Evolutionary conservation across 1,139 yeast genomes (phyloP), one percentile per base, ranked within the genome.

Genomic region (Entelexis sorbosivorans): DNA sequence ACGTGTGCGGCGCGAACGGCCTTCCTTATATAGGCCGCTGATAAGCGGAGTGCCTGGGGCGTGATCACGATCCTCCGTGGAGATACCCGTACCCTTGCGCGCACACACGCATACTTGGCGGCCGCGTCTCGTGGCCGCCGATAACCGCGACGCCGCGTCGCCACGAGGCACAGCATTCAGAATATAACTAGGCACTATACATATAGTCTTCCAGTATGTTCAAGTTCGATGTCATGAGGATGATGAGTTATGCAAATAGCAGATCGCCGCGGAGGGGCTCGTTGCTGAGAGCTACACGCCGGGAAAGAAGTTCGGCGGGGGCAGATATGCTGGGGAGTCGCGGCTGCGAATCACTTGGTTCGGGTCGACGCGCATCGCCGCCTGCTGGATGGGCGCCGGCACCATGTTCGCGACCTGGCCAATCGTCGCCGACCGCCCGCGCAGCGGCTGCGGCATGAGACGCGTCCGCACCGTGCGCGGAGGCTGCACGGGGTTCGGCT

Each of bases 321-420:
- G 73, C 49, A 68, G 60, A 54, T 69, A 69, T 1, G 72, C 71
- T 1, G 73, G 73, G 47, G 67, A 62, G 10, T 69, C 68, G 54
- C 69, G 72, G 20, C 70, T 66, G 9, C 68, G 65, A 36, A 69
- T 68, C 9, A 66, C 63, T 38, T 68, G 66, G 20, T 62, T 61
- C 4, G 72, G 70, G 49, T 69, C 67, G 50, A 70, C 67, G 54
- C 69, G 58, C 7, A 71, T 71, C 0, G 72, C 68, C 2, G 72
- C 73, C 29, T 71, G 66, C 55, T 70, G 73, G 38, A 69, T 61
- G n/a, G 68, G 68, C 3, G 66, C 70, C 5, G 70, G 65, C 29
- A 67, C 72, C 53, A 67, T 20, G 20, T 48, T 38, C 16, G 31
- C 47, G 16, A 58, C 61, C 56, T 69, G 68, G 32, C 73, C 73